Evolutionary conservation across 2,329 filamentous ascomycete genomes (phyloP).

Genomic region (Neobulgaria alba): DNA sequence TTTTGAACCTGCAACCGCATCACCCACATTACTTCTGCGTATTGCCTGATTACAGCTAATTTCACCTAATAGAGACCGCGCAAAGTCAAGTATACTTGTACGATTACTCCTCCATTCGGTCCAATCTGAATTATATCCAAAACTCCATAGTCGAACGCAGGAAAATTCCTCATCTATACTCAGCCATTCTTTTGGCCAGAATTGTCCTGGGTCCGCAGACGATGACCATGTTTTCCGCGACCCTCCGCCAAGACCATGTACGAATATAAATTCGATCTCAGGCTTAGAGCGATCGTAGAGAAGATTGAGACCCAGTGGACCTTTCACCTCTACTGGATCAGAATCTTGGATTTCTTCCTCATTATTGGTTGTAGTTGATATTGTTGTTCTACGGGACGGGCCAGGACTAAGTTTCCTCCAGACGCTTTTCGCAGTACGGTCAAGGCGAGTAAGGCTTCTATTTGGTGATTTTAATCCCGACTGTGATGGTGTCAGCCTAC

Average conservation of each 20-base stretch:
- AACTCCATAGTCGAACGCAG: constrained; percentile 7
- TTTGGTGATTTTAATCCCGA: not conserved
- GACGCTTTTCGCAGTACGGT: not conserved
- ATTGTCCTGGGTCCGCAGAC: constrained; percentile 21
- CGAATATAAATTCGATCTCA: constrained; percentile 29
- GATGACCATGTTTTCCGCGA: constrained; percentile 32
- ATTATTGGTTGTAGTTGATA: not conserved
- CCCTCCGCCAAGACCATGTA: constrained; percentile 34
- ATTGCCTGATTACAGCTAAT: constrained; percentile 8
- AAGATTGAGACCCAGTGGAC: constrained; percentile 30
- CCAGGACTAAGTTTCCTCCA: not conserved
- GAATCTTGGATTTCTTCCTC: too few relatives aligned
- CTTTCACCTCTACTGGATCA: too few relatives aligned
- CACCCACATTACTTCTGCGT: not conserved
- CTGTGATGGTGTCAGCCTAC: not conserved
- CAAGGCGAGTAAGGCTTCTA: not conserved
- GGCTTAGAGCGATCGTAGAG: constrained; percentile 1
- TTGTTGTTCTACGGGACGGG: not conserved
- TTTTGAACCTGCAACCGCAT: too few relatives aligned
- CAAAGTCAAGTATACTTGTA: constrained; percentile 27
- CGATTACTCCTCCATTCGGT: not conserved
- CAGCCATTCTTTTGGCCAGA: constrained; percentile 27
- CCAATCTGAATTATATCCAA: constrained; percentile 15
- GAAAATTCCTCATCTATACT: constrained; percentile 7
- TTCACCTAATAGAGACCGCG: constrained; percentile 27